These are phyloP conservation scores for Sequoia sempervirens DNA, from an alignment of 75 land plant species.

Conservation along the genomic window DNA sequence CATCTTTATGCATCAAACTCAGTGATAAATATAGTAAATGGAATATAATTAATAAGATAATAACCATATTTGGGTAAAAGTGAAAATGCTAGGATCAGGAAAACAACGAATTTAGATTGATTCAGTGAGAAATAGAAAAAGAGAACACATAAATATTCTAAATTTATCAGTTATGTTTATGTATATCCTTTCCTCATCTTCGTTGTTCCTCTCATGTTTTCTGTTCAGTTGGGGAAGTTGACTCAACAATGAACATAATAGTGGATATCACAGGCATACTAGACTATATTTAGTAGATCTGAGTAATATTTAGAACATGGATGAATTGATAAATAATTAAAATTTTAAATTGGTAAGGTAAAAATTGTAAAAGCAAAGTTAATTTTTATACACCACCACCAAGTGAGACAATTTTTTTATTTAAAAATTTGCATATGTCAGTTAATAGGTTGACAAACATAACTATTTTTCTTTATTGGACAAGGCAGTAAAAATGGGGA, in stretches of 20 bases:
- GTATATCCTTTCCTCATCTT: background rate
- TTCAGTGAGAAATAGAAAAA: background rate
- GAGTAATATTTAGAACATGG: background rate
- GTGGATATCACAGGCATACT: background rate
- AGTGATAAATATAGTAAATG: background rate
- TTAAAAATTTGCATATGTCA: background rate
- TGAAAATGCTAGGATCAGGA: constrained; percentile 1
- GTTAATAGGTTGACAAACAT: background rate
- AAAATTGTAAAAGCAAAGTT: no score
- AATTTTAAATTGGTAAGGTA: background rate
- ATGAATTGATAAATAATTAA: background rate
- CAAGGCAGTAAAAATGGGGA: background rate
- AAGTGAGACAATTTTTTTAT: no score
- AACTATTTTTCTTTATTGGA: background rate
- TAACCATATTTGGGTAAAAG: background rate
- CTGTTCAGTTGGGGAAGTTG: background rate
- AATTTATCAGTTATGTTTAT: background rate
- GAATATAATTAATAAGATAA: background rate
- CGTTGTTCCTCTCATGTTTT: background rate
- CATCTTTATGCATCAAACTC: background rate
- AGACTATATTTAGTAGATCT: background rate
- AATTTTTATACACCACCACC: no score
- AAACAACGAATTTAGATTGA: background rate
- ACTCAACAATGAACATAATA: background rate
- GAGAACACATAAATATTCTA: background rate